These are phyloP conservation scores for Trichosporon sp. DNA, from an alignment of 1,284 basidiomycete genomes.

Conservation along the genomic window DNA sequence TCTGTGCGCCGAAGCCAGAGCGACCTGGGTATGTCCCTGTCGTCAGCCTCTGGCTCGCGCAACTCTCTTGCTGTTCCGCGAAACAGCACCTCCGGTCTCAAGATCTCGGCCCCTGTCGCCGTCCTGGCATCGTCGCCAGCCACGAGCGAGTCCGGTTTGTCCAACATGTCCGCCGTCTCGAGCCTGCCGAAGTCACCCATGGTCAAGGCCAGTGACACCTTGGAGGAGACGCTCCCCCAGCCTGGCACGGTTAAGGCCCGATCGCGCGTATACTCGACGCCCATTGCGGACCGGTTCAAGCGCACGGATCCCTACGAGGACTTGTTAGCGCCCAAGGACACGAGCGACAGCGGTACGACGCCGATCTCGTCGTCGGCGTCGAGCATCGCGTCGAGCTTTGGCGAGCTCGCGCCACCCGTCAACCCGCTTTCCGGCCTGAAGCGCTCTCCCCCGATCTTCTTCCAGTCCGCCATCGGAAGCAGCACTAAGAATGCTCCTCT, in stretches of 20 bases:
- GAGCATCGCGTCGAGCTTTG: constrained; percentile 6
- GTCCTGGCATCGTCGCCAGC: background rate
- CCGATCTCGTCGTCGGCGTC: constrained; percentile 11
- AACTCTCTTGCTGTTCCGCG: background rate
- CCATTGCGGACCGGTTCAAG: constrained; percentile 47
- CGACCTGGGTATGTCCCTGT: constrained; percentile 1
- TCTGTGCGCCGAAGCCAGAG: constrained; percentile 22
- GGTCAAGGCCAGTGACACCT: constrained; percentile 14
- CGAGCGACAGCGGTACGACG: background rate
- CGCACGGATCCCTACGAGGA: constrained; percentile 3
- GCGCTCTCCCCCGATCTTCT: constrained; percentile 38
- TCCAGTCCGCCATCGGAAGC: constrained; percentile 25
- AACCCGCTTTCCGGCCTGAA: constrained; percentile 32
- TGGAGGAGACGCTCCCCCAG: constrained; percentile 32
- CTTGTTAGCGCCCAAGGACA: constrained; percentile 20
- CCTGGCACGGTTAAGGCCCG: constrained; percentile 37
- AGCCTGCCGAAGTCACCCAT: background rate
- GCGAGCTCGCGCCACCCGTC: constrained; percentile 15
- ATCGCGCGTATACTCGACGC: constrained; percentile 29
- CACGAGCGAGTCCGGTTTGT: background rate
- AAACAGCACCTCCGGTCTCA: background rate
- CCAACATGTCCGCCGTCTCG: background rate
- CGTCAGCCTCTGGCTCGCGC: background rate
- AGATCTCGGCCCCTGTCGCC: background rate
- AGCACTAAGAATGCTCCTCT: constrained; percentile 2